Evolutionary conservation across 345 rosid genomes (phyloP).

Genomic region (Populus nigra): DNA sequence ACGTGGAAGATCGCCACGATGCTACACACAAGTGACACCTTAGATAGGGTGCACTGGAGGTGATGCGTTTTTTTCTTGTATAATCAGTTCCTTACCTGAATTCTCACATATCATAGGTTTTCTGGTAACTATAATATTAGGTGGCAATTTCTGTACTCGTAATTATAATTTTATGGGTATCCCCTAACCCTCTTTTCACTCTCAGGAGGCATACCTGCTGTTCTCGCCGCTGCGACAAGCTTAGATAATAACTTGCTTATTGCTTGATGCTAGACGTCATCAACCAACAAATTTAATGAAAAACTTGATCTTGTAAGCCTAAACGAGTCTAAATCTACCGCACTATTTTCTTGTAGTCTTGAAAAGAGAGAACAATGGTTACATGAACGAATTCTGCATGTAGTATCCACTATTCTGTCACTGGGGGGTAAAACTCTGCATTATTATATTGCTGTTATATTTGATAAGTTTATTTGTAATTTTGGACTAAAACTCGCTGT

Average conservation of each 20-base stretch:
- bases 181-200: too few species aligned
- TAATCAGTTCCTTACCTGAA: too few species aligned
- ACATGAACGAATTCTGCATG: neutral
- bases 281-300: neutral
- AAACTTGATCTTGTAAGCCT: neutral
- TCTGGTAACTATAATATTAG: too few species aligned
- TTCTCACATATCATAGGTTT: too few species aligned
- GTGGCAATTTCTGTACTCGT: rapidly evolving
- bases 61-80: too few species aligned
- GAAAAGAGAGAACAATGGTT: neutral
- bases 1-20: too few species aligned
- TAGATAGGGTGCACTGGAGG: too few species aligned
- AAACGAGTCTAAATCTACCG: neutral
- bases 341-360: neutral
- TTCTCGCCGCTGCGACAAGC: neutral
- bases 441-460: neutral
- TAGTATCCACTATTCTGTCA: neutral
- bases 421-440: neutral
- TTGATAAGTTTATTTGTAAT: neutral
- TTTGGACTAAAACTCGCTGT: neutral
- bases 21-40: too few species aligned
- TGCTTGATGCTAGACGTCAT: neutral
- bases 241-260: neutral
- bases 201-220: too few species aligned
- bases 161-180: too few species aligned